These are phyloP conservation scores for Myxozyma lipomycoides DNA, from an alignment of 805 yeast species.

Conservation along the genomic window DNA sequence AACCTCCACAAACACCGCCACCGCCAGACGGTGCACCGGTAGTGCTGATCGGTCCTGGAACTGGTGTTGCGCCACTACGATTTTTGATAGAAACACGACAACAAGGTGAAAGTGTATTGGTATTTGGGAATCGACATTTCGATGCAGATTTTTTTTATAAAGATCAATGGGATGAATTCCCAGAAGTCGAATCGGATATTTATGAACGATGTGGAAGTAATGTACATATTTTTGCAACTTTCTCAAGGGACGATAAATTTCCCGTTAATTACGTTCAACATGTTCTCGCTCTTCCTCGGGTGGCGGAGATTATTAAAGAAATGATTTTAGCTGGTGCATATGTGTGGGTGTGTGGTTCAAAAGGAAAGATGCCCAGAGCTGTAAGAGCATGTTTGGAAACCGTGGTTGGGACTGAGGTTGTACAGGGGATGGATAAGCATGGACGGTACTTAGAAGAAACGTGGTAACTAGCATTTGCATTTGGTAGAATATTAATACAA, in stretches of 20 bases:
- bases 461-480: slow-evolving; percentile 48
- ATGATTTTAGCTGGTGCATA: slow-evolving; percentile 54
- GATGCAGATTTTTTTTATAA: slow-evolving; percentile 67
- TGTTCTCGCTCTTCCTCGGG: neutral
- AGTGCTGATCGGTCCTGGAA: slow-evolving; percentile 84
- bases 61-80: slow-evolving; percentile 93
- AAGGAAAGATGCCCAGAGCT: slow-evolving; percentile 90
- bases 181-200: slow-evolving; percentile 35
- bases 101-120: slow-evolving; percentile 45
- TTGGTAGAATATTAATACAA: neutral
- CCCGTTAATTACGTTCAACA: slow-evolving; percentile 14
- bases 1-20: slow-evolving; percentile 42
- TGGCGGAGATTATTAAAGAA: slow-evolving; percentile 43
- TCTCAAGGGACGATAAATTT: slow-evolving; percentile 43
- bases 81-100: slow-evolving; percentile 49
- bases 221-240: slow-evolving; percentile 23
- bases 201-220: neutral
- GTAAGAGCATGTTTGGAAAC: slow-evolving; percentile 75
- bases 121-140: slow-evolving; percentile 69
- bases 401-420: slow-evolving; percentile 43
- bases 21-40: slow-evolving; percentile 48
- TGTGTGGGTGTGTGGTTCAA: slow-evolving; percentile 84
- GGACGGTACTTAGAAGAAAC: slow-evolving; percentile 77
- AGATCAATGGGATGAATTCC: slow-evolving; percentile 44
- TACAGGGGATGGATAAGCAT: slow-evolving; percentile 52